Percentiles rank a stretch among this genome's conserved stretches.
These are phyloP conservation scores for Silene noctiflora DNA, from an alignment of 179 eudicot genomes.

Conservation along the genomic window DNA sequence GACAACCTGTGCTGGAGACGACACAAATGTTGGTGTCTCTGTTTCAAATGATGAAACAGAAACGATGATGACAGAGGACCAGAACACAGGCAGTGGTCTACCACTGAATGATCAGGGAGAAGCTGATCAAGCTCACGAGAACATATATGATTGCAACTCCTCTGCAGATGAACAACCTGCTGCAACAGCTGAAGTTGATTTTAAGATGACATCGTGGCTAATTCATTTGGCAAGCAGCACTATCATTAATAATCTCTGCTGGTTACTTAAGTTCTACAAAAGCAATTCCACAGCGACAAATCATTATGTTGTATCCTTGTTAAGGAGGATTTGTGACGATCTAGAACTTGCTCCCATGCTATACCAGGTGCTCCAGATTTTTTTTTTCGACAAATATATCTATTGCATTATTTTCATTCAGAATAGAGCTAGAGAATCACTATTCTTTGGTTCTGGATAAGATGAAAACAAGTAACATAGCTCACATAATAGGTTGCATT, in stretches of 20 bases:
- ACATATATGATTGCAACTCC: slow-evolving; percentile 49
- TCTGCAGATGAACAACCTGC: slow-evolving; percentile 69
- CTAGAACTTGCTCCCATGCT: slow-evolving; percentile 93
- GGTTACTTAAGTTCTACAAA: slow-evolving; percentile 88
- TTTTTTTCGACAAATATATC: not conserved
- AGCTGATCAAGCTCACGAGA: slow-evolving; percentile 33
- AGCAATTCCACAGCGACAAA: slow-evolving; percentile 75
- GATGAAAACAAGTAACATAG: not conserved
- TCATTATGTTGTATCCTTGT: slow-evolving; percentile 67
- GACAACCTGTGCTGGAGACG: slow-evolving; percentile 28
- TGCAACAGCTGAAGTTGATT: slow-evolving; percentile 72
- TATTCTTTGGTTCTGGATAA: not conserved
- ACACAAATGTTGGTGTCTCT: slow-evolving; percentile 24
- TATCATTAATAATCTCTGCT: slow-evolving; percentile 64
- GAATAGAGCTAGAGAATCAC: not conserved
- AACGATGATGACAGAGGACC: slow-evolving; percentile 29
- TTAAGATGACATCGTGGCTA: slow-evolving; percentile 68
- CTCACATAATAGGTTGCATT: too few species aligned
- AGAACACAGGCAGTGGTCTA: slow-evolving; percentile 24
- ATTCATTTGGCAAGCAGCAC: slow-evolving; percentile 60
- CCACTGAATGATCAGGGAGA: slow-evolving; percentile 32
- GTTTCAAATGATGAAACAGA: slow-evolving; percentile 33
- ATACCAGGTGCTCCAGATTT: slow-evolving; percentile 65
- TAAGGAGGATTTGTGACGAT: slow-evolving; percentile 84
- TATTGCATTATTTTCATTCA: not conserved